Base-by-base conservation (phyloP, 148 eudicot species). In the Rhododendron williamsianum region DNA sequence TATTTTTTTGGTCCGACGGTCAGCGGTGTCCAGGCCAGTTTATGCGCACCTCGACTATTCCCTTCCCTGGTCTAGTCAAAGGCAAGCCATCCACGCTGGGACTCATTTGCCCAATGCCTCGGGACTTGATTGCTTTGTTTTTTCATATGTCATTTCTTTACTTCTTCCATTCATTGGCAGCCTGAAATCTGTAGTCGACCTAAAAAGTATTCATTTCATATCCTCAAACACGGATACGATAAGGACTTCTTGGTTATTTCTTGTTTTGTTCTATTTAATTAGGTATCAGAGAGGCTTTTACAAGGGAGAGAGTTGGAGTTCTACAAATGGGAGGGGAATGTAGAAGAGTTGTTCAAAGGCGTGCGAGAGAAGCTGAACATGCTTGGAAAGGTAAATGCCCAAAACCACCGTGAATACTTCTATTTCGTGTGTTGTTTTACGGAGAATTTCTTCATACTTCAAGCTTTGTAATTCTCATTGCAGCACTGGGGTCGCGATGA, bases 401-500 rank as follows among this genome's bases (percentile, higher is more conserved):
- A 63, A 81, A 2, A 46, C 85, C 85, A 76, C 54, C 69, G 1
- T 1, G 46, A 72, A 78, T 46, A 8, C 36, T 83, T 16, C 2
- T 85, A 36, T 82, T 27, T 11, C 21, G 33, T 19, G 63, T 74
- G 38, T 85, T 6, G 2, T 80, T 54, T 80, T 54, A 1, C 10
- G 3, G 38, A 18, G 11, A 36, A 69, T 30, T 41, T 65, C 65
- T 23, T 81, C 1, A 52, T 54, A 16, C 69, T 80, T 16, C 8
- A 63, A 51, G 12, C 6, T 82, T 23, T 36, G 23, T 49, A 56
- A 54, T 63, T 43, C 81, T 19, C 41, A 21, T 87, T 94, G 90
- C 95, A 96, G 99, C 97, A 96, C 81, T 96, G 99, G 99, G 81
- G 96, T 54, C 94, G 99, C 36, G 93, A 91, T 83, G 95, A 93